Percentiles rank a stretch among this genome's conserved stretches.
Evolutionary conservation across 768 basidiomycete genomes (phyloP).

Genomic region (Xerocomellus intermedius): DNA sequence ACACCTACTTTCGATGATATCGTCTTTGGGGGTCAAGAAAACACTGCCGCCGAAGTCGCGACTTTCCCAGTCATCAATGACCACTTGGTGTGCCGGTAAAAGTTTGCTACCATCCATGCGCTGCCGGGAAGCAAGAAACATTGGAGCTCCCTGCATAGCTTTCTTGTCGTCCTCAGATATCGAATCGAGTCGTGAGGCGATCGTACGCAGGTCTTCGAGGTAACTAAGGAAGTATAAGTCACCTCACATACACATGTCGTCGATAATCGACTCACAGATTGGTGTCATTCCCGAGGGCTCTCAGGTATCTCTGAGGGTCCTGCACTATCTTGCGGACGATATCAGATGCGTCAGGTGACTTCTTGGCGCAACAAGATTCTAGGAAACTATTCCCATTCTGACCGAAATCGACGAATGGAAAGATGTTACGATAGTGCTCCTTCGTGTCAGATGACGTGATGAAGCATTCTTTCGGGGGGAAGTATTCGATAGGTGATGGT

Average conservation of each 20-base stretch:
- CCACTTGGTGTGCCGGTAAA: conserved; percentile 8
- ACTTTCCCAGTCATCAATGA: conserved; percentile 13
- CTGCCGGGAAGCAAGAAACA: conserved; percentile 7
- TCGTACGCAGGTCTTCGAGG: conserved; percentile 11
- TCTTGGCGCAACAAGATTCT: conserved; percentile 12
- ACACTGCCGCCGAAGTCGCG: conserved; percentile 5
- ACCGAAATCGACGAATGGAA: conserved; percentile 16
- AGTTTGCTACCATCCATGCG: neutral
- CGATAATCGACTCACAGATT: neutral
- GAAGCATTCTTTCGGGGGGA: conserved; percentile 15
- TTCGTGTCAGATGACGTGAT: neutral
- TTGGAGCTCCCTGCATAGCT: conserved; percentile 4
- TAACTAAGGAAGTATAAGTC: conserved; percentile 9
- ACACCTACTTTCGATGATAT: conserved; percentile 8
- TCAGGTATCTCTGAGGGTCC: conserved; percentile 6
- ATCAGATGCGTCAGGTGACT: conserved; percentile 13
- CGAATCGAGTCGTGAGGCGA: conserved; percentile 11
- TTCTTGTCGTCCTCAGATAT: conserved; percentile 9
- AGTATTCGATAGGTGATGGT: neutral
- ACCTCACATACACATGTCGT: neutral
- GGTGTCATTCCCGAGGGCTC: neutral
- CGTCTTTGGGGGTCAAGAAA: conserved; percentile 10
- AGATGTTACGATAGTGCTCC: conserved; percentile 7
- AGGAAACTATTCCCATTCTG: conserved; percentile 12
- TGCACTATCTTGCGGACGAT: conserved; percentile 8